These are phyloP conservation scores for Ceratocystis huliohia DNA, from an alignment of 2,329 filamentous ascomycete species.

Conservation along the genomic window DNA sequence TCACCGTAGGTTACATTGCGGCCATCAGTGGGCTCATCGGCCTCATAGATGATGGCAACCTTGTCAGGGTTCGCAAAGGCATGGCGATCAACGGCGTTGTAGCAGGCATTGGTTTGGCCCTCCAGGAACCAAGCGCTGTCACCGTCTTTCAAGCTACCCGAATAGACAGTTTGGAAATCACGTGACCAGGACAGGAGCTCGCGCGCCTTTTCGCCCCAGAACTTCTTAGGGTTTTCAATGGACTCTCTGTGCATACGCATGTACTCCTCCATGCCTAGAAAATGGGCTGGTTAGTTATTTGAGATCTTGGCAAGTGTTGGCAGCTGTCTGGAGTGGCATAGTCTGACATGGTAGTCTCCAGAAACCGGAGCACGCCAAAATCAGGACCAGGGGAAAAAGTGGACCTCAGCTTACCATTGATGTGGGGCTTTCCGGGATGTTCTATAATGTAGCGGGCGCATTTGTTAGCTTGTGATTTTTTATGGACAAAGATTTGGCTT, in stretches of 20 bases:
- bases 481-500: constrained; percentile 7
- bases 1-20: constrained; percentile 87
- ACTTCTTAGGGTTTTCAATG: constrained; percentile 75
- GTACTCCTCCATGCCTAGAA: constrained; percentile 51
- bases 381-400: constrained; percentile 22
- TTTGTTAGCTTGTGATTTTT: constrained; percentile 27
- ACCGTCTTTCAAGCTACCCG: constrained; percentile 62
- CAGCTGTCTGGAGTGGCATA: not conserved
- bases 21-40: constrained; percentile 77
- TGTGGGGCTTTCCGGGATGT: constrained; percentile 57
- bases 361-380: not conserved
- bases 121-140: constrained; percentile 93
- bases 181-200: constrained; percentile 81
- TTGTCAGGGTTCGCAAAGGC: constrained; percentile 89
- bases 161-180: constrained; percentile 82
- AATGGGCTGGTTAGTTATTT: not conserved
- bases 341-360: not conserved
- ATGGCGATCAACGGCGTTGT: constrained; percentile 95
- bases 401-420: constrained; percentile 40
- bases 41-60: constrained; percentile 97
- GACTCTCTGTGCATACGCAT: constrained; percentile 65
- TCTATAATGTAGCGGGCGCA: constrained; percentile 34
- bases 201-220: constrained; percentile 77
- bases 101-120: constrained; percentile 85
- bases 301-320: not conserved